Evolutionary conservation across 2,329 filamentous ascomycete species (phyloP).

Genomic region (Albifimbria verrucaria): DNA sequence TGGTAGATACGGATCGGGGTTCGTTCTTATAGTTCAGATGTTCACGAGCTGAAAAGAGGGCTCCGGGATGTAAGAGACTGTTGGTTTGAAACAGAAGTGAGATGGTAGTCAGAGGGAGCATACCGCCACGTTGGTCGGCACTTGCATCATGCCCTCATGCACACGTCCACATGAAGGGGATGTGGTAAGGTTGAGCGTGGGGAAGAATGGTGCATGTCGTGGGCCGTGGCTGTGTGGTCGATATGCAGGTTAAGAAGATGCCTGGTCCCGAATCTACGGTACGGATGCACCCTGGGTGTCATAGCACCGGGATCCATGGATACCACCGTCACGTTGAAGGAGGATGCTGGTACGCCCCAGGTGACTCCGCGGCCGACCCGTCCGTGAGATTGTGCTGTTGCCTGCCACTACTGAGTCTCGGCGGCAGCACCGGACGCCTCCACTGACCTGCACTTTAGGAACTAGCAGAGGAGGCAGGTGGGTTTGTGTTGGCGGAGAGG

Average conservation of each 20-base stretch:
- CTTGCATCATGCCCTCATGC: neutral
- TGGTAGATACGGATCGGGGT: neutral
- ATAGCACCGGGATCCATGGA: neutral
- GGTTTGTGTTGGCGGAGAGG: neutral
- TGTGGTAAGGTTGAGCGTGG: neutral
- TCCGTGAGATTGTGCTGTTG: neutral
- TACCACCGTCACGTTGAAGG: neutral
- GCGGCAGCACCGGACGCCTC: neutral
- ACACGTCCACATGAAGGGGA: neutral
- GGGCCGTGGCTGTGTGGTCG: neutral
- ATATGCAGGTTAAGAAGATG: neutral
- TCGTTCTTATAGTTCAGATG: neutral
- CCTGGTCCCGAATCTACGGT: neutral
- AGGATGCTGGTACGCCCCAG: neutral
- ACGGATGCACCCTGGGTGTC: neutral
- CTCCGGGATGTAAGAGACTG: neutral
- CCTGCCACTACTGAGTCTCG: neutral
- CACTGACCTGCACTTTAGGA: neutral
- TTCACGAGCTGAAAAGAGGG: neutral
- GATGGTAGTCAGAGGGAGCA: too few relatives aligned
- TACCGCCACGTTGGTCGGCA: neutral
- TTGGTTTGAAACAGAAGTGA: neutral
- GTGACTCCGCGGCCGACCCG: neutral
- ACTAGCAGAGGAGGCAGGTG: neutral
- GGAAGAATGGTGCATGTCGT: neutral